Base-by-base conservation (phyloP, 2,329 filamentous ascomycete genomes). In the Cordyceps fumosorosea region DNA sequence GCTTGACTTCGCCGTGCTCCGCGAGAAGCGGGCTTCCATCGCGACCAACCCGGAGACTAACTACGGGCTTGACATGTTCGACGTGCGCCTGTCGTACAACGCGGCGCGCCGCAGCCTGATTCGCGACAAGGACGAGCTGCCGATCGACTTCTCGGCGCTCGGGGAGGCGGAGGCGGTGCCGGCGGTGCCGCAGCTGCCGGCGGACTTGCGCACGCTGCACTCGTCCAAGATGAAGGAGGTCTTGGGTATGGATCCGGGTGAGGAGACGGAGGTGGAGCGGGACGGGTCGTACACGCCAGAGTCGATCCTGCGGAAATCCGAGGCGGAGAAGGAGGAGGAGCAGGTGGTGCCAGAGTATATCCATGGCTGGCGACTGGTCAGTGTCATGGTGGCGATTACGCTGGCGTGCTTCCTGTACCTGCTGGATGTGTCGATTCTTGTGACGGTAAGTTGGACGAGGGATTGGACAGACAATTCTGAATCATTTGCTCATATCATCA, bases 391-490 rank as follows among this genome's bases (percentile, higher is more conserved):
- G 20, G 70, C 72, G 2, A 67, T 82, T 16, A 78, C 77, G 0
- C 64, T 79, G 3, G 75, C 74, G 8, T 73, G 75, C 16, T 82
- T 82, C 63, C 65, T 82, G 20, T 76, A 81, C 70, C 66, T 83
- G 64, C 65, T 84, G 4, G 82, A 84, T 62, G 78, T 75, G 44
- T 81, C 81, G 1, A 83, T 85, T 56, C 75, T 85, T 59, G 73
- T 77, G 10, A 84, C 82, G 5, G 82, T 78, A 64, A 59, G 71
- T 24, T 26, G 22, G 5, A 14, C 3, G 16, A 2, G 47, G 58
- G 20, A 55, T n/a, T 2, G 29, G 22, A 34, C 16, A 34, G 50
- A 34, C 4, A 34, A 1, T 4, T 29, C 48, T 64, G 42, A 32
- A 14, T 32, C n/a, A 18, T 5, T 22, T 18, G 32, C 60, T 63